phyloP scores from a whole-genome alignment of 2,329 filamentous ascomycete genomes.

The Gaeumannomyces tritici region DNA sequence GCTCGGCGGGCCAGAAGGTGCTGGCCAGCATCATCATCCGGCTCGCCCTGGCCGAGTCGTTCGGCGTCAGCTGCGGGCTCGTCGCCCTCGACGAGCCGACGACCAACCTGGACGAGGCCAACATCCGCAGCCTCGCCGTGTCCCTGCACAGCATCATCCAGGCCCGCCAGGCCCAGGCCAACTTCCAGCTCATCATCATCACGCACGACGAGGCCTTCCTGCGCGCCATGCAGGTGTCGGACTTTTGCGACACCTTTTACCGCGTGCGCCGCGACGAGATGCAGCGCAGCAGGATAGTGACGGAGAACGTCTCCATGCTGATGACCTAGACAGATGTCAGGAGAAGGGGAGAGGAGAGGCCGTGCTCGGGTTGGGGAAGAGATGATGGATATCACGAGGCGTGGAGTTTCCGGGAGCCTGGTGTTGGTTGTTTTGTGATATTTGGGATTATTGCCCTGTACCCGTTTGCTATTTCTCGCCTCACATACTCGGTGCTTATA shows the following conservation, averaged over 20 bases:
- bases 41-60: conserved; percentile 89
- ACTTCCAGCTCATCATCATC: conserved; percentile 97
- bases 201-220: conserved; percentile 98
- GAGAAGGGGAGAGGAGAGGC: background rate
- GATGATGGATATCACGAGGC: background rate
- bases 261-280: conserved; percentile 72
- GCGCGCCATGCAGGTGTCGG: conserved; percentile 82
- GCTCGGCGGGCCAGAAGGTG: conserved; percentile 93
- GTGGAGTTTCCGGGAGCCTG: background rate
- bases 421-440: no score
- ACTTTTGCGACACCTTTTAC: conserved; percentile 90
- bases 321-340: background rate
- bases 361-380: background rate
- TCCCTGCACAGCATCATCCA: conserved; percentile 83
- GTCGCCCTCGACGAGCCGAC: conserved; percentile 97
- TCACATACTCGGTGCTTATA: no score
- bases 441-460: no score
- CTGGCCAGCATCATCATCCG: conserved; percentile 96
- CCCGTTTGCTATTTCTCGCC: no score
- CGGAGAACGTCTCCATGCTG: conserved; percentile 40
- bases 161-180: conserved; percentile 71
- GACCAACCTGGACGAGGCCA: conserved; percentile 91
- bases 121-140: conserved; percentile 81
- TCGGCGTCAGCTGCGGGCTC: conserved; percentile 89
- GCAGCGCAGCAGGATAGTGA: conserved; percentile 81